Evolutionary conservation across 768 basidiomycete species (phyloP).

Genomic region (Suillus occidentalis): DNA sequence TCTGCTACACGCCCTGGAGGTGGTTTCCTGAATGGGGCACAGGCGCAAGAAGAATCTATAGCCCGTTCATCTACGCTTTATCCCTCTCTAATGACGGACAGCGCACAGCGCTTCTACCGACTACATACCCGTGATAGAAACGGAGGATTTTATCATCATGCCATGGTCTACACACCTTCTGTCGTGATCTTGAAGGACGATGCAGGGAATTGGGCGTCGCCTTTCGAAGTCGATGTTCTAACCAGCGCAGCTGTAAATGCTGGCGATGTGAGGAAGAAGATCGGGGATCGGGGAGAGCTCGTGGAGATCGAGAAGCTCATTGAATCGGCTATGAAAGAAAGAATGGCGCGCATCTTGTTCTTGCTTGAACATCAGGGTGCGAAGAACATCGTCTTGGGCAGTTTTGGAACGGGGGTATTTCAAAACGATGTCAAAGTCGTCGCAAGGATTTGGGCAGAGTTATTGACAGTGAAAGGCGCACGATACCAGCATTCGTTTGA

Average conservation of each 20-base stretch:
- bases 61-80: conserved; percentile 76
- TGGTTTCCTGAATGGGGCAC: conserved; percentile 70
- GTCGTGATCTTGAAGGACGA: conserved; percentile 67
- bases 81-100: conserved; percentile 54
- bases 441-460: conserved; percentile 63
- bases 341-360: conserved; percentile 67
- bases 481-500: conserved; percentile 62
- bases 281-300: background rate
- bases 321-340: conserved; percentile 59
- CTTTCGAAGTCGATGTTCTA: conserved; percentile 62
- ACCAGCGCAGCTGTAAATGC: conserved; percentile 80
- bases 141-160: conserved; percentile 70
- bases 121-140: conserved; percentile 50
- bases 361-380: conserved; percentile 64
- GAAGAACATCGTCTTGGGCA: conserved; percentile 63
- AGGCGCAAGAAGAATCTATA: conserved; percentile 81
- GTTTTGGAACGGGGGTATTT: conserved; percentile 81
- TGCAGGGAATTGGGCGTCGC: conserved; percentile 52
- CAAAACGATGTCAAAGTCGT: conserved; percentile 59
- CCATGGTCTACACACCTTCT: conserved; percentile 73
- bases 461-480: conserved; percentile 48
- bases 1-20: conserved; percentile 76
- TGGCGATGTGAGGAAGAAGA: conserved; percentile 41
- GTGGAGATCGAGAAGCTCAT: conserved; percentile 40
- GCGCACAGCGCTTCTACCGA: conserved; percentile 60